These are phyloP conservation scores for Chaetomiaceae sp. DNA, from an alignment of 2,329 filamentous ascomycete species.

Conservation along the genomic window DNA sequence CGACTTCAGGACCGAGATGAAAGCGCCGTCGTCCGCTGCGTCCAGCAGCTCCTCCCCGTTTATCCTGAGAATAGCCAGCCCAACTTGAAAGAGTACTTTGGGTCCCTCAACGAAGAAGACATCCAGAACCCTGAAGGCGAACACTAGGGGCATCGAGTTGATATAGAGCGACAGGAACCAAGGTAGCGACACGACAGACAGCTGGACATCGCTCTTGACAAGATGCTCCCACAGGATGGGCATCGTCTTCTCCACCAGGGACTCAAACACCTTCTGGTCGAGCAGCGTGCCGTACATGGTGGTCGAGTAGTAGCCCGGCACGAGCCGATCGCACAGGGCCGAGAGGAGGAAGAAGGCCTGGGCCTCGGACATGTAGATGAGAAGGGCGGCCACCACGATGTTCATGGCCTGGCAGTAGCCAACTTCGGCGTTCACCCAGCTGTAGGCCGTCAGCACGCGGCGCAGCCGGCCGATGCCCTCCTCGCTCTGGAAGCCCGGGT, in stretches of 20 bases:
- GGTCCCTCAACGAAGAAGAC: constrained; percentile 98
- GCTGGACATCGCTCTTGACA: constrained; percentile 92
- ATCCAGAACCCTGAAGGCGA: constrained; percentile 92
- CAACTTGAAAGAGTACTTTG: constrained; percentile 95
- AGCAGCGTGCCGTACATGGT: constrained; percentile 98
- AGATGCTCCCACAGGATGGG: constrained; percentile 96
- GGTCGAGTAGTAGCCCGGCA: constrained; percentile 95
- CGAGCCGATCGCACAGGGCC: constrained; percentile 81
- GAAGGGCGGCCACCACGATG: constrained; percentile 92
- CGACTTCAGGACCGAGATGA: constrained; percentile 90
- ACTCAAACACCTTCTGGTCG: constrained; percentile 96
- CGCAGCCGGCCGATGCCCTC: constrained; percentile 88
- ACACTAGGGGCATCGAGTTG: constrained; percentile 98
- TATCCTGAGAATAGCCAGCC: constrained; percentile 90
- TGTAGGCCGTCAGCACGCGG: constrained; percentile 91
- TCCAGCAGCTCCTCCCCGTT: constrained; percentile 95
- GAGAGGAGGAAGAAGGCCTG: constrained; percentile 95
- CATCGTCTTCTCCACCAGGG: constrained; percentile 97
- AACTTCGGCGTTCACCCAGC: constrained; percentile 91
- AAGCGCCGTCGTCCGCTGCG: constrained; percentile 87
- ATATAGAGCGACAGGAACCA: constrained; percentile 99
- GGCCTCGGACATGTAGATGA: constrained; percentile 96
- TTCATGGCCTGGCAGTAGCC: constrained; percentile 99
- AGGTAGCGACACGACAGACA: constrained; percentile 92
- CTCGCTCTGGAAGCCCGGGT: constrained; percentile 93